Base-by-base conservation (phyloP, 805 yeast species). In the Suhomyces canberraensis region DNA sequence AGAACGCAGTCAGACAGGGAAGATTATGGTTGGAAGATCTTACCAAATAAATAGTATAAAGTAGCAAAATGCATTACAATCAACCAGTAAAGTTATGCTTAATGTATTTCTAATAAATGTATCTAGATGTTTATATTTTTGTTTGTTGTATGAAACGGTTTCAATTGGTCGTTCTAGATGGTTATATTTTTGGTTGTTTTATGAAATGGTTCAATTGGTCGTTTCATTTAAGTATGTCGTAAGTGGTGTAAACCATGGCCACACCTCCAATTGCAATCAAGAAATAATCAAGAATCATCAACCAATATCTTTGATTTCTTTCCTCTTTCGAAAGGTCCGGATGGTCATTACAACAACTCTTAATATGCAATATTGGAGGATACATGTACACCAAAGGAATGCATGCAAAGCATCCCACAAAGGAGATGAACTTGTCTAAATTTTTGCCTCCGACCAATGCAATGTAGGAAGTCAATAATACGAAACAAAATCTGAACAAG, bases 321-420 rank as follows among this genome's bases (percentile, higher is more conserved):
- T 54, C 60, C 17, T 44, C 46, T 36, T 45, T 44, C 22, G 22
- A 20, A 9, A 20, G 22, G 22, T 20, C 22, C 9, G 7, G 8
- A 9, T 20, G 8, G 22, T 45, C 48, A 24, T 44, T 47, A 41
- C 73, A 67, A 42, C 79, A 75, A 37, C 78, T 65, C 51, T 66
- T 73, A 37, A 78, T 66, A 51, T 85, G 93, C 36, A 85, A 62
- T 70, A 85, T 69, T 13, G 95, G 93, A 7, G 95, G 93, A 51
- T 84, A 84, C 78, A 85, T 80, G 62, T 85, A 85, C 4, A 85
- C 93, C 63, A 85, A 71, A 2, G 95, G 95, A 37, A 85, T 82
- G 51, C 95, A 85, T 1, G 91, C 90, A 62, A 85, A 81, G 35
- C 89, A 82, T 3, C 95, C 95, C 35, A 85, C 84, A 52, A 85